These are phyloP conservation scores for Diaporthe sp. DNA, from an alignment of 2,329 filamentous ascomycete genomes.

Conservation along the genomic window DNA sequence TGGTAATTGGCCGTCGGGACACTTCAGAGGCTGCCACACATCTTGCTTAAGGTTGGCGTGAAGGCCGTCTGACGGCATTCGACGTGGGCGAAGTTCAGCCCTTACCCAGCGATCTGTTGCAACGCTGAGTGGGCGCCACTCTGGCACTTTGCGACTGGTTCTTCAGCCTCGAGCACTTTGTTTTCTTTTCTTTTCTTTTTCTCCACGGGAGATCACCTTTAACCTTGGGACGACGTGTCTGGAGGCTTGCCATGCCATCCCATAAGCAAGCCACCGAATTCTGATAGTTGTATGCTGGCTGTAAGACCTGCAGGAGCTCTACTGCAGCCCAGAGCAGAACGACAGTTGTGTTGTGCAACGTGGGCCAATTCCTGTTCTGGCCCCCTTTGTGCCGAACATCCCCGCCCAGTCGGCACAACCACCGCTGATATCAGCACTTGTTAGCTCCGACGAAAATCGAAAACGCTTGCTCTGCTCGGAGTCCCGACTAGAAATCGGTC, in stretches of 20 bases:
- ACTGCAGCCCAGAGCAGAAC: constrained; percentile 29
- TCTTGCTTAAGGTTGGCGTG: constrained; percentile 12
- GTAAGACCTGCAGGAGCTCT: constrained; percentile 20
- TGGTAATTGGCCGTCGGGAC: neutral
- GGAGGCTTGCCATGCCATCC: constrained; percentile 2
- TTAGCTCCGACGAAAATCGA: constrained; percentile 24
- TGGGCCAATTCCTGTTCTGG: constrained; percentile 9
- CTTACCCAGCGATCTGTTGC: constrained; percentile 29
- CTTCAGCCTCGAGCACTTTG: neutral
- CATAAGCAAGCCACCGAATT: constrained; percentile 4
- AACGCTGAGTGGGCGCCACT: neutral
- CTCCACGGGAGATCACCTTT: neutral
- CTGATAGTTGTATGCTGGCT: constrained; percentile 16
- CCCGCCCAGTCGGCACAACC: constrained; percentile 12
- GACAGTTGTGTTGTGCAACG: constrained; percentile 6
- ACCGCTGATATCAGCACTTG: constrained; percentile 37
- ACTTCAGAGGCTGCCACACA: constrained; percentile 17
- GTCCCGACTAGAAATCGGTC: constrained; percentile 20
- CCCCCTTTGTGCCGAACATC: neutral
- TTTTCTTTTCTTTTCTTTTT: neutral
- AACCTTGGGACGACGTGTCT: neutral
- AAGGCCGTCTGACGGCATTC: constrained; percentile 20
- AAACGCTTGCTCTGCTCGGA: constrained; percentile 29
- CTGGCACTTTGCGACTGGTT: neutral
- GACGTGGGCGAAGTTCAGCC: neutral